Percentiles rank a stretch among this genome's conserved stretches.
These are phyloP conservation scores for Pistacia atlantica DNA, from an alignment of 345 rosid species.

Conservation along the genomic window DNA sequence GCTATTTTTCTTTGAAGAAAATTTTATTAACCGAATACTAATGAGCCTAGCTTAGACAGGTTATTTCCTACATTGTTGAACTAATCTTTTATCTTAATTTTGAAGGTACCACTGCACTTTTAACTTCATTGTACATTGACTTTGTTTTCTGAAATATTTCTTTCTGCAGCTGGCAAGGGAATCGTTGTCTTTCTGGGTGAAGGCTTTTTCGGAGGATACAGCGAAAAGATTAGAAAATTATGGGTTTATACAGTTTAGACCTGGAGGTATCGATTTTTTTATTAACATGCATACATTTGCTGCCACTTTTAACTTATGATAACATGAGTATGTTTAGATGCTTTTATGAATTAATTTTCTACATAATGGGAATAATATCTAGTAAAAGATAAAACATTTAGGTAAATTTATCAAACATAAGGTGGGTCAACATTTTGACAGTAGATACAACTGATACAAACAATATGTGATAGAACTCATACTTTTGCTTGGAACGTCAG, in stretches of 20 bases:
- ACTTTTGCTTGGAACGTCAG: no score
- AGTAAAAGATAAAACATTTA: background rate
- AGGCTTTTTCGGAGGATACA: slow-evolving; percentile 97
- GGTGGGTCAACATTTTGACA: slow-evolving; percentile 12
- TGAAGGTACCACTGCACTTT: slow-evolving; percentile 3
- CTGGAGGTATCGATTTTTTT: slow-evolving; percentile 68
- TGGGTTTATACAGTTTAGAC: slow-evolving; percentile 92
- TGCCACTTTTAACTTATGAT: background rate
- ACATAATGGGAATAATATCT: background rate
- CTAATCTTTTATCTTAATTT: background rate
- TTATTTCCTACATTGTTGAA: background rate
- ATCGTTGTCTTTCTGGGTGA: slow-evolving; percentile 95
- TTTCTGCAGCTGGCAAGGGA: slow-evolving; percentile 87
- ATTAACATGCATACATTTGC: slow-evolving; percentile 3
- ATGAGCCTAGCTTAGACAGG: background rate
- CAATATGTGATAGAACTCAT: no score
- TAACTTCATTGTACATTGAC: background rate
- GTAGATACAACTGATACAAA: slow-evolving; percentile 4
- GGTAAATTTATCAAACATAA: background rate
- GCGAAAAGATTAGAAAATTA: slow-evolving; percentile 94
- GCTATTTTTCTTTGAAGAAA: background rate
- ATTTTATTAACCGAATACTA: background rate
- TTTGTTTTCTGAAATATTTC: slow-evolving; percentile 11
- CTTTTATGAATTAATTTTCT: background rate
- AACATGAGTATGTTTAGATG: background rate